phyloP scores from a whole-genome alignment of 129 eudicot species.

The Artemisia annua region DNA sequence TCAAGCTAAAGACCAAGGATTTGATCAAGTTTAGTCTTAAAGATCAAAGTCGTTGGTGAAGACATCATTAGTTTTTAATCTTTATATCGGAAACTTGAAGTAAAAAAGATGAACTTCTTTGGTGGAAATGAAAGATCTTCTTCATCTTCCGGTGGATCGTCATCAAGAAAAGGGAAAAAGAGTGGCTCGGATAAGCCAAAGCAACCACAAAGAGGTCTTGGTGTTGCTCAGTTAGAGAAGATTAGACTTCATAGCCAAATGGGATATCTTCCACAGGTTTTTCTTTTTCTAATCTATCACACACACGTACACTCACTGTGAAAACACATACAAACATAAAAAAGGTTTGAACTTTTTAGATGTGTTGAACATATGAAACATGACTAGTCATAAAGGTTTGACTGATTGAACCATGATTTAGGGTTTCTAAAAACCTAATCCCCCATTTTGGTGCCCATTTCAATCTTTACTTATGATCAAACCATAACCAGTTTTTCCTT shows the following conservation, averaged over 20 bases:
- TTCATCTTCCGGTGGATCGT: conserved; percentile 13
- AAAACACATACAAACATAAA: no score
- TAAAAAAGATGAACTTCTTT: conserved; percentile 49
- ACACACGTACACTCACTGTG: neutral
- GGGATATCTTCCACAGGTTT: conserved; percentile 40
- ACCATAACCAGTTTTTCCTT: no score
- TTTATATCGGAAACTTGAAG: neutral
- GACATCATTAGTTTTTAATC: no score
- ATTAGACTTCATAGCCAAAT: conserved; percentile 76
- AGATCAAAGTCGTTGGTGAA: conserved; percentile 12
- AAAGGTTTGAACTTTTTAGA: no score
- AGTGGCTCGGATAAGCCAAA: conserved; percentile 56
- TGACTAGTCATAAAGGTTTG: no score
- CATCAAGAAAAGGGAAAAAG: conserved; percentile 52
- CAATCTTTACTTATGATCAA: no score
- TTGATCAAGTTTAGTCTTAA: neutral
- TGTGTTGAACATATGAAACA: no score
- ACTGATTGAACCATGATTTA: no score
- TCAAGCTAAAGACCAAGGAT: conserved; percentile 8
- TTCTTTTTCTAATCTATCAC: neutral
- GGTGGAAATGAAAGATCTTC: conserved; percentile 43
- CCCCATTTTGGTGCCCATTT: no score
- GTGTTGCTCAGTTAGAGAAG: conserved; percentile 93
- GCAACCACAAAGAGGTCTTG: conserved; percentile 89
- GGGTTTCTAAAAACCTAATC: no score